phyloP scores from a whole-genome alignment of 2,329 filamentous ascomycete genomes.

The Stachybotrys elegans region DNA sequence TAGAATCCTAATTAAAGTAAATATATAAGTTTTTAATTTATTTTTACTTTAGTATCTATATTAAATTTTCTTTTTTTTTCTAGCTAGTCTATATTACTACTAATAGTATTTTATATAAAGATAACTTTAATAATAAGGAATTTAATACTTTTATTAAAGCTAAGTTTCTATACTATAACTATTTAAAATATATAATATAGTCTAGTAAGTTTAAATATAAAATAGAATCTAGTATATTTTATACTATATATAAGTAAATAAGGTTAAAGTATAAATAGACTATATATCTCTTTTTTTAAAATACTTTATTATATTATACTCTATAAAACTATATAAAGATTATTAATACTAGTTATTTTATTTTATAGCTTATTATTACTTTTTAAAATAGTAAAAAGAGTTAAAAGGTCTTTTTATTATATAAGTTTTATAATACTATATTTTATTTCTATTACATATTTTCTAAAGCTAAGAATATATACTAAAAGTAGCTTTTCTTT shows the following conservation, averaged over 20 bases:
- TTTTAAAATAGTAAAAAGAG: neutral
- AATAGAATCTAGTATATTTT: neutral
- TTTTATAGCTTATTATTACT: neutral
- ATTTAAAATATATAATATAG: neutral
- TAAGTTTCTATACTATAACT: neutral
- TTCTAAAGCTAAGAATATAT: neutral
- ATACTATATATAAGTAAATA: conserved; percentile 4
- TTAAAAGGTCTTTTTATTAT: neutral
- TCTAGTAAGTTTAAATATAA: neutral
- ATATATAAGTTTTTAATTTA: conserved; percentile 1
- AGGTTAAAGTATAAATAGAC: neutral
- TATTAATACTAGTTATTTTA: neutral
- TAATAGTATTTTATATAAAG: conserved; percentile 1
- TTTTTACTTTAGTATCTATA: conserved; percentile 2
- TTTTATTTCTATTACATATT: neutral
- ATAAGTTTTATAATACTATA: conserved; percentile 2
- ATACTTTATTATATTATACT: conserved; percentile 1
- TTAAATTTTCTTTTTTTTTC: conserved; percentile 3
- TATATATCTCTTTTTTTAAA: conserved; percentile 1
- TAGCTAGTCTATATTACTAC: conserved; percentile 4
- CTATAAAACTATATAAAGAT: neutral
- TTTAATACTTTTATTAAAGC: conserved; percentile 2
- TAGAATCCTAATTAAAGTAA: conserved; percentile 1
- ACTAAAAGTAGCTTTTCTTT: neutral
- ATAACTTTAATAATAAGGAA: neutral